Evolutionary conservation across 164 flowering plant species (phyloP).

Genomic region (Umbilicus rupestris): DNA sequence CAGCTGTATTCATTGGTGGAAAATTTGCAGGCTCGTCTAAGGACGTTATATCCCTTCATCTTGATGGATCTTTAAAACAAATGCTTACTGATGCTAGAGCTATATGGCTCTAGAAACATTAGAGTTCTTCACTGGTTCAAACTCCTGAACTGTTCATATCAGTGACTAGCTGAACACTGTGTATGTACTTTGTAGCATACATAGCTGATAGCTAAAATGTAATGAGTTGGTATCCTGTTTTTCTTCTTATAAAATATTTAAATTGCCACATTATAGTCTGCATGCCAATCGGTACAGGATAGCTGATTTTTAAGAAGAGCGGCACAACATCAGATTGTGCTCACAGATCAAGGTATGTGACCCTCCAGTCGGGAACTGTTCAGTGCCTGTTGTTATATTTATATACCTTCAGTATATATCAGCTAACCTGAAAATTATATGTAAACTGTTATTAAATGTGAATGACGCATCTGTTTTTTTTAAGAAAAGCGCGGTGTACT

Average conservation of each 20-base stretch:
- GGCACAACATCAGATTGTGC: no score
- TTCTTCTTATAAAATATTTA: background rate
- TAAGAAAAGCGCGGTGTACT: no score
- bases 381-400: no score
- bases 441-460: no score
- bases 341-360: no score
- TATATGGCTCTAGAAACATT: slow-evolving; percentile 49
- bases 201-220: background rate
- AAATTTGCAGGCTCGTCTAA: slow-evolving; percentile 38
- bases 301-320: no score
- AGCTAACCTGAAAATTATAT: no score
- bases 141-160: background rate
- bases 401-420: no score
- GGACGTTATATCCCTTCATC: slow-evolving; percentile 48
- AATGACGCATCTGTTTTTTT: no score
- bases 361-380: no score
- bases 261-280: no score
- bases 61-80: slow-evolving; percentile 50
- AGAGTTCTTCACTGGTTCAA: background rate
- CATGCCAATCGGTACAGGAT: no score
- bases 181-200: background rate
- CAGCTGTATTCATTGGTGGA: slow-evolving; percentile 59
- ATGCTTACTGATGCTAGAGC: slow-evolving; percentile 51
- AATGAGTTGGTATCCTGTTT: background rate
- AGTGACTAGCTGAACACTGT: background rate